Evolutionary conservation across 2,329 filamentous ascomycete genomes (phyloP), one percentile per base, ranked within the genome.

Genomic region (Tolypocladium inflatum): DNA sequence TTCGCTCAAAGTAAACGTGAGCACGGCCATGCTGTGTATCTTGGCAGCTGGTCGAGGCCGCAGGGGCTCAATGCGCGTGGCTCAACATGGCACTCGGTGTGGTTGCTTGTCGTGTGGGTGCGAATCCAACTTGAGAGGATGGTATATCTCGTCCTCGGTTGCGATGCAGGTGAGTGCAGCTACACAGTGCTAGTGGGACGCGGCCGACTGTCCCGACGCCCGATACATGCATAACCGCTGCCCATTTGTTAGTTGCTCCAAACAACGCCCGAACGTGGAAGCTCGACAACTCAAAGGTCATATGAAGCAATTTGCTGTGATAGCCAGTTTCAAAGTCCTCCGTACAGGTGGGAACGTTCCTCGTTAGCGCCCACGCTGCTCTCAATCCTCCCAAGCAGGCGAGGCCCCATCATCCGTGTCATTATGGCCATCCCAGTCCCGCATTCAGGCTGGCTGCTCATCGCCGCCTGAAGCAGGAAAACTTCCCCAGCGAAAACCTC

Each of bases 1-100:
- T 58, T 89, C 88, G 64, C 80, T 88, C 57, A 93, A 76, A 0
- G 87, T 88, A 68, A 92, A 91, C 60, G 80, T 86, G 59, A 92
- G 73, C n/a, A 87, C 74, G 7, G 82, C 76, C 84, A 87, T 85
- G 50, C 13, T 39, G 55, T 23, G 33, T 35, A 8, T 41, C 8
- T 35, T 9, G 54, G 10, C n/a, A 17, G 21, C 33, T 26, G 37
- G 10, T 21, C 23, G 19, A 53, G 37, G 43, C 54, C 10, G 37
- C 51, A 17, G 41, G 21, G 52, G 23, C 42, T 57, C 41, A 57
- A 38, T 30, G 17, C 5, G 11, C 17, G 30, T 21, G 33, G 50
- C 13, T 26, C 33, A 30, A 7, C 56, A 54, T 57, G 2, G n/a
- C 45, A 33, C 11, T 9, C 10, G 19, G 30, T 3, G 30, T 3